phyloP scores from a whole-genome alignment of 1,139 yeast species.

The Ogataea hybrid region DNA sequence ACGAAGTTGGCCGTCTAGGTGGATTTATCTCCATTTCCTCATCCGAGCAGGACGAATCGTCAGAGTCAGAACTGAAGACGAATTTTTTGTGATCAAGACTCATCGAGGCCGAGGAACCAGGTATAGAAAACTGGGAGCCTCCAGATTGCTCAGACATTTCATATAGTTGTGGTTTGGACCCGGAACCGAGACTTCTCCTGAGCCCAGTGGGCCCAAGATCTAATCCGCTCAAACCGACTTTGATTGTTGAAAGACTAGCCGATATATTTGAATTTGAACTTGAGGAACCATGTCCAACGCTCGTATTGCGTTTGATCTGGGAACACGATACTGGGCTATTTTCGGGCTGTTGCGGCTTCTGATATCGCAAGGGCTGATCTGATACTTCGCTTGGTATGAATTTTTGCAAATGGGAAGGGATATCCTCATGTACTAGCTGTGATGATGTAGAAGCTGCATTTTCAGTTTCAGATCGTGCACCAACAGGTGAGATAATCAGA shows the following conservation, averaged over 20 bases:
- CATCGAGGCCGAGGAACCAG: conserved; percentile 8
- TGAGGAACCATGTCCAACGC: conserved; percentile 17
- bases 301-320: conserved; percentile 20
- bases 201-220: conserved; percentile 29
- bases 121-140: conserved; percentile 2
- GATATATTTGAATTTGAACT: conserved; percentile 9
- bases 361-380: neutral
- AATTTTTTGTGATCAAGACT: conserved; percentile 16
- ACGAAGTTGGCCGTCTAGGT: conserved; percentile 13
- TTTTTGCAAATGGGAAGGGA: too few species aligned
- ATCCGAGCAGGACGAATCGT: conserved; percentile 15
- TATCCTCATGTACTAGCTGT: too few species aligned
- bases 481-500: too few species aligned
- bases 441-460: too few species aligned
- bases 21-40: conserved; percentile 19
- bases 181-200: conserved; percentile 26
- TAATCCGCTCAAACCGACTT: conserved; percentile 31
- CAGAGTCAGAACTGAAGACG: neutral
- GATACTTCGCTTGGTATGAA: neutral
- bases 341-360: neutral
- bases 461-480: too few species aligned
- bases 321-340: too few species aligned
- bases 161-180: conserved; percentile 30
- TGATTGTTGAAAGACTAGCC: conserved; percentile 26
- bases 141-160: conserved; percentile 16